Evolutionary conservation across 345 rosid genomes (phyloP).

Genomic region (Trapa incisa): DNA sequence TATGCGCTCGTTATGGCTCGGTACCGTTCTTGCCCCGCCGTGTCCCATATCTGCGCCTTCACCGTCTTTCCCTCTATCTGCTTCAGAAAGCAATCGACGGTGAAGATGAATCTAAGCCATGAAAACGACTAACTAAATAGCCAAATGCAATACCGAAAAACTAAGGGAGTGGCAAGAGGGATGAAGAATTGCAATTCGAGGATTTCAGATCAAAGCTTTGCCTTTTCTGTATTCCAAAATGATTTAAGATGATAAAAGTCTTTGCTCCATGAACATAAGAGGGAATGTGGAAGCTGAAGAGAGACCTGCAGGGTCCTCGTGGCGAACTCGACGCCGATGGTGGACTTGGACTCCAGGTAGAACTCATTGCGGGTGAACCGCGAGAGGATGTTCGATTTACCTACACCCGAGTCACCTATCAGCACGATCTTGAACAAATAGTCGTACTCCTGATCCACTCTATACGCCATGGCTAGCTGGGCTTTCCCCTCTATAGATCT

Average conservation of each 20-base stretch:
- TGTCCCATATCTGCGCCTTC: constrained; percentile 73
- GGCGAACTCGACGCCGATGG: constrained; percentile 65
- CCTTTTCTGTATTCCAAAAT: too few species aligned
- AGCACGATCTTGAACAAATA: constrained; percentile 52
- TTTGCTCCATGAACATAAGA: too few species aligned
- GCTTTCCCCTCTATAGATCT: not conserved
- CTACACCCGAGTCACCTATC: constrained; percentile 65
- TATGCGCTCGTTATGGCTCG: constrained; percentile 66
- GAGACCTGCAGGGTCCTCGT: constrained; percentile 56
- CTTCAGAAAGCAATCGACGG: not conserved
- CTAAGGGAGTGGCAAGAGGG: too few species aligned
- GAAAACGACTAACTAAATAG: not conserved
- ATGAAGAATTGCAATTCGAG: too few species aligned
- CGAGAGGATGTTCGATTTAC: constrained; percentile 60
- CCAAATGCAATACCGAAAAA: too few species aligned
- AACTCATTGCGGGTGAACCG: constrained; percentile 58
- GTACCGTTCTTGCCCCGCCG: constrained; percentile 62
- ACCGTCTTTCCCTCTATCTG: constrained; percentile 66
- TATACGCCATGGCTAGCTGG: constrained; percentile 37
- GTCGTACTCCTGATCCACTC: constrained; percentile 55
- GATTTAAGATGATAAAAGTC: too few species aligned
- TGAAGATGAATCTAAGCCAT: not conserved
- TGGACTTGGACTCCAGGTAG: constrained; percentile 54
- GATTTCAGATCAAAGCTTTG: too few species aligned
- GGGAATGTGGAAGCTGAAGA: too few species aligned